Evolutionary conservation across 2,329 filamentous ascomycete species (phyloP), one percentile per base, ranked within the genome.

Genomic region (Aspergillus brasiliensis): DNA sequence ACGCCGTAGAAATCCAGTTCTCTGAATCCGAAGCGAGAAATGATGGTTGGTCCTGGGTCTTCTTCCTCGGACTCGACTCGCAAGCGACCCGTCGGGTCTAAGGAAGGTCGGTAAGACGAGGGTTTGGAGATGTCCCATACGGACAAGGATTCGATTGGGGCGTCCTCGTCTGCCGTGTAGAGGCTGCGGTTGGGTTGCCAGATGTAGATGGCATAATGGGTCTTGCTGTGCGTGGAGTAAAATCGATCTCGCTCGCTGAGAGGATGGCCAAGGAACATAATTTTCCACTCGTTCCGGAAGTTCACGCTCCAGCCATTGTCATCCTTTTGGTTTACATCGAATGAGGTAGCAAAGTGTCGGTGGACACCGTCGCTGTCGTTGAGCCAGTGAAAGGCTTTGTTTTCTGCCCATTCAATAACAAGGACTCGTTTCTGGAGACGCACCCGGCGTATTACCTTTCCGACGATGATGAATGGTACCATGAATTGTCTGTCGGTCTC

Each of bases 341-440:
- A 88, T 0, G 83, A 83, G 2, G 84, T 86, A 5, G 84, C 85
- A 68, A 84, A 88, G 71, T 88, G 86, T 5, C 82, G 79, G 71
- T 84, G 81, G 1, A 84, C 81, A 1, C 76, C 75, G 62, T 83
- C 82, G 51, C 75, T 73, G 58, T 82, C 79, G 68, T 84, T 83
- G 21, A 83, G 70, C 69, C 81, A 79, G 68, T 84, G 81, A 62
- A 80, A 84, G 1, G 82, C 74, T 27, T 80, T 75, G 2, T 76
- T 71, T 66, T 86, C 83, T 52, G 84, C 85, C 86, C 86, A 88
- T 69, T 88, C 86, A n/a, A 89, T 74, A 17, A 88, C 67, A n/a
- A 89, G 74, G n/a, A 87, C 75, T 2, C 77, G 76, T 34, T 82
- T 75, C 31, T 81, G 79, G 3, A 88, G 74, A 13, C 86, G 80